phyloP scores from a whole-genome alignment of 495 filamentous ascomycete genomes.

The Daldinia childiae region DNA sequence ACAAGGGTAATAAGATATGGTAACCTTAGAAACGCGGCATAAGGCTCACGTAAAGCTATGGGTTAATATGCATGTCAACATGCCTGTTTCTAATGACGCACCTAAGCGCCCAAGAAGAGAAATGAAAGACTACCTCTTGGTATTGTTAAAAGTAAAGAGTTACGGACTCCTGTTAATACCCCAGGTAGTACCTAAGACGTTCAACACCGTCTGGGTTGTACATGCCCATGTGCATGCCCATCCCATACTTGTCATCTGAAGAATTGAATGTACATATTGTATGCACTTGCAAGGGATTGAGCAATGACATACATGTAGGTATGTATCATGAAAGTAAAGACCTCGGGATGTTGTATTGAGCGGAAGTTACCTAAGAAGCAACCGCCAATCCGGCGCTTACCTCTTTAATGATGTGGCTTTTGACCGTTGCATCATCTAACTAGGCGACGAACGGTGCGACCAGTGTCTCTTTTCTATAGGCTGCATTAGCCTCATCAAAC shows the following conservation, averaged over 20 bases:
- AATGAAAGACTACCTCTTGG: background rate
- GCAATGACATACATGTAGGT: background rate
- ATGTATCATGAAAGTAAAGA: conserved; percentile 1
- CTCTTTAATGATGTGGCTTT: conserved; percentile 19
- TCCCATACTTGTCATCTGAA: background rate
- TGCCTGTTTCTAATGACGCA: background rate
- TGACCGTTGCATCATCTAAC: background rate
- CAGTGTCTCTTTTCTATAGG: conserved; percentile 4
- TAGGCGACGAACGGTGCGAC: conserved; percentile 1
- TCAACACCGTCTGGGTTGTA: background rate
- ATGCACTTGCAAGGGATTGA: conserved; percentile 3
- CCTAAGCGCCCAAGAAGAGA: background rate
- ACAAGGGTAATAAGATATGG: conserved; percentile 16
- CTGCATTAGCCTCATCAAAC: conserved; percentile 13
- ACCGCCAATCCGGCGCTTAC: conserved; percentile 15
- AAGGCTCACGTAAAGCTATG: background rate
- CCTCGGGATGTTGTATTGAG: background rate
- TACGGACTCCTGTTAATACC: background rate
- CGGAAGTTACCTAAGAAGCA: background rate
- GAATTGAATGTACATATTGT: conserved; percentile 1
- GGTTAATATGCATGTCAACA: background rate
- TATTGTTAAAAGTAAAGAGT: background rate
- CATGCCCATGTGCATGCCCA: conserved; percentile 5
- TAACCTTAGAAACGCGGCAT: background rate
- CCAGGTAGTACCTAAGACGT: background rate